A percentile compares a stretch with the other conserved stretches of the same genome.
Evolutionary conservation across 1,284 basidiomycete genomes (phyloP).

Genomic region (Bondarzewia mesenterica): DNA sequence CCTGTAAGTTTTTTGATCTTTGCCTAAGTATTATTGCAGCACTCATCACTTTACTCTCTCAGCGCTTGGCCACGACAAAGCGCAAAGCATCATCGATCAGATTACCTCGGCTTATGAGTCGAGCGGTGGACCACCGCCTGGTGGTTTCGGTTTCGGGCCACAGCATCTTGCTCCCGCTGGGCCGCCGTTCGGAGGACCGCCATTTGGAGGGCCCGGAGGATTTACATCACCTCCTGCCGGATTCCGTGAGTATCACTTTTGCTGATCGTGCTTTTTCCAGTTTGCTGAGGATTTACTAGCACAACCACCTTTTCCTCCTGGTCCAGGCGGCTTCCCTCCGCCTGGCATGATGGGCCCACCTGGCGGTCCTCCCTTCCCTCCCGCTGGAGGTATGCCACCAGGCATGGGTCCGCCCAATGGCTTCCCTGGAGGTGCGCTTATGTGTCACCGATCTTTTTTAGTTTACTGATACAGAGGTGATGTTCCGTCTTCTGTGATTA

Average conservation of each 20-base stretch:
- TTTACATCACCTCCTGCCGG: constrained; percentile 32
- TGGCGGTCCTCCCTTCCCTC: constrained; percentile 29
- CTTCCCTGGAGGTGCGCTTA: constrained; percentile 10
- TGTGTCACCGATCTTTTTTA: neutral
- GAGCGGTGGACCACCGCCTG: constrained; percentile 76
- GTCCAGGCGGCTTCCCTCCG: constrained; percentile 30
- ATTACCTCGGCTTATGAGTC: constrained; percentile 88
- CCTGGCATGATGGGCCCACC: constrained; percentile 42
- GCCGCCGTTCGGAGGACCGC: constrained; percentile 19
- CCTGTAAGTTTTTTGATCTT: constrained; percentile 57
- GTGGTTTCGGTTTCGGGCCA: constrained; percentile 74
- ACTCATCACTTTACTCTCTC: constrained; percentile 9
- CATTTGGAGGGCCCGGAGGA: constrained; percentile 35
- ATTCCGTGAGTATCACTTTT: constrained; percentile 40
- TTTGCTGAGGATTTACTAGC: constrained; percentile 22
- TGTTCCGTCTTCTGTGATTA: constrained; percentile 1
- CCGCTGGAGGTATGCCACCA: constrained; percentile 21
- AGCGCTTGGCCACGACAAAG: constrained; percentile 94
- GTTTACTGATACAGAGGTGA: neutral
- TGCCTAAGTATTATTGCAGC: neutral
- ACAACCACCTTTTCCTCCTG: constrained; percentile 68
- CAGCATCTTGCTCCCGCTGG: constrained; percentile 42
- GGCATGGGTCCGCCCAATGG: constrained; percentile 17
- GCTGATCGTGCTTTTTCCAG: neutral
- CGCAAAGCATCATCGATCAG: constrained; percentile 94